Evolutionary conservation across 2,329 filamentous ascomycete genomes (phyloP), one percentile per base, ranked within the genome.

Genomic region (Alternaria metachromatica): DNA sequence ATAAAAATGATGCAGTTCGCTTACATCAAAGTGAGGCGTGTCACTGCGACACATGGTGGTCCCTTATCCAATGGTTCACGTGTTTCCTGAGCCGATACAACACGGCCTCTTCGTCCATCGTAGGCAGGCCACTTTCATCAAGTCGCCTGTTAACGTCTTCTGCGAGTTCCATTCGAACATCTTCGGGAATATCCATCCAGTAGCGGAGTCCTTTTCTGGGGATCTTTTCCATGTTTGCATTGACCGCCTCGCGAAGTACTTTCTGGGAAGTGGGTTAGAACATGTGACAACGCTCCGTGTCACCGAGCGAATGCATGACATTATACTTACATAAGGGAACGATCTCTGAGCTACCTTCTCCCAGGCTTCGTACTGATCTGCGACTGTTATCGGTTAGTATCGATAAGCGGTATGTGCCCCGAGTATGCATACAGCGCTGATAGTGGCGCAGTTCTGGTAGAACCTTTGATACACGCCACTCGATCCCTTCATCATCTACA

Each of bases 31-130:
- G 37, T 41, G 37, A 10, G 37, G 18, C 46, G 23, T 6, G 15
- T 55, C 33, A 43, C n/a, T 15, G 23, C 30, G 25, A 56, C 51
- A 30, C 44, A 60, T 53, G 43, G 37, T 23, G 26, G 10, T 21
- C 50, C 25, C 50, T 62, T 9, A 62, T 51, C 59, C 59, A 62
- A 20, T 62, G 59, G 6, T 62, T 62, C 37, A 58, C 51, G 7
- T 58, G 50, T 48, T 58, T 62, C n/a, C 59, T 45, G 4, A 62
- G 7, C 10, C 54, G 54, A 51, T 62, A 46, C 46, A 62, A 26
- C 21, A 62, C 5, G 37, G 54, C 54, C 23, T 48, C 46, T 58
- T 51, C 37, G n/a, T 62, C 59, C 46, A 62, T 26, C 13, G 20
- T 25, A 10, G 59, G 59, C 30, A 62, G 43, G 26, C 46, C 59